Conservation (phyloP, 2,329 filamentous ascomycete genomes). For the Aspergillus sp. region DNA sequence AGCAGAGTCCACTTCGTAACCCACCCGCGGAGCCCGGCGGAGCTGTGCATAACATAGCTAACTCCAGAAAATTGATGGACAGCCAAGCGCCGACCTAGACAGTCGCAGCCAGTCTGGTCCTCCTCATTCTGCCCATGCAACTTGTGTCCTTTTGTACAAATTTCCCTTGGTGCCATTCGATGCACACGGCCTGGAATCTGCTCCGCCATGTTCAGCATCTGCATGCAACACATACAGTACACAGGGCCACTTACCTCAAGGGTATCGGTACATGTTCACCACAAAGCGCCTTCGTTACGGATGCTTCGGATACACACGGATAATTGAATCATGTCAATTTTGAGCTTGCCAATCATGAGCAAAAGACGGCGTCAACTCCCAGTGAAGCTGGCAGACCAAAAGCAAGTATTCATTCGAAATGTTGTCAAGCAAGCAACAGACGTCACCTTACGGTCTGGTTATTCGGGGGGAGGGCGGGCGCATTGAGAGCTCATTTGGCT, state of each 20-base stretch:
- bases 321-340: slow-evolving; percentile 1
- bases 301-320: background rate
- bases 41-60: background rate
- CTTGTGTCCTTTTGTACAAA: no score
- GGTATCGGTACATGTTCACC: slow-evolving; percentile 1
- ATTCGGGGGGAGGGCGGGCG: background rate
- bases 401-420: slow-evolving; percentile 2
- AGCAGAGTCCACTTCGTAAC: slow-evolving; percentile 3
- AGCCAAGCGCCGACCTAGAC: no score
- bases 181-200: background rate
- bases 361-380: slow-evolving; percentile 1
- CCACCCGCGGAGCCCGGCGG: background rate
- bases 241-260: background rate
- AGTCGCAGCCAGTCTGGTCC: no score
- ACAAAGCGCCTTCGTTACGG: background rate
- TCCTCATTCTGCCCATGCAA: no score
- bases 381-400: slow-evolving; percentile 4
- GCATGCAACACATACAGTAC: background rate
- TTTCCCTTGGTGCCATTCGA: no score
- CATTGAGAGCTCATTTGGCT: slow-evolving; percentile 40
- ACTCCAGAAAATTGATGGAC: background rate
- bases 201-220: background rate
- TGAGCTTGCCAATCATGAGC: slow-evolving; percentile 1
- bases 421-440: slow-evolving; percentile 3
- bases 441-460: slow-evolving; percentile 3